phyloP scores from a whole-genome alignment of 768 basidiomycete genomes.

The Collybia sordida region DNA sequence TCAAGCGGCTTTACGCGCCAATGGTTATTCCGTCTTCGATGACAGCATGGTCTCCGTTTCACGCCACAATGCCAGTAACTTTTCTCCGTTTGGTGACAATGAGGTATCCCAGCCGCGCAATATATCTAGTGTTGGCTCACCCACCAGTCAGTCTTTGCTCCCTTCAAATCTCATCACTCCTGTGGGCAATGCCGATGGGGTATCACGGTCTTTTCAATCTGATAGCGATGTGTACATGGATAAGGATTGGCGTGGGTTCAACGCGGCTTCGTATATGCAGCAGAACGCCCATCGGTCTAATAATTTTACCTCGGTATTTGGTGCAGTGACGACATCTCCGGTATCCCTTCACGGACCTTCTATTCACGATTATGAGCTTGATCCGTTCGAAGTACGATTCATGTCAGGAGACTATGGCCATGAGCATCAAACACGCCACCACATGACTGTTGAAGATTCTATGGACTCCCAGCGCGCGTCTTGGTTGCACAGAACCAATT shows the following conservation, averaged over 20 bases:
- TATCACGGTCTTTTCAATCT: slow-evolving; percentile 49
- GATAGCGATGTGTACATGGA: slow-evolving; percentile 53
- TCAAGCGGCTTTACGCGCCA: slow-evolving; percentile 26
- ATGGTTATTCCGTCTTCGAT: slow-evolving; percentile 41
- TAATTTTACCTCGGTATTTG: slow-evolving; percentile 10
- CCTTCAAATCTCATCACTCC: slow-evolving; percentile 57
- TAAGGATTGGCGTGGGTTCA: slow-evolving; percentile 45
- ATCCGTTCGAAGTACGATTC: slow-evolving; percentile 46
- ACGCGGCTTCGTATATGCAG: slow-evolving; percentile 10
- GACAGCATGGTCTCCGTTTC: slow-evolving; percentile 34
- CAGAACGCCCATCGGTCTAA: slow-evolving; percentile 8
- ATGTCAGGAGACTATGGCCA: slow-evolving; percentile 25
- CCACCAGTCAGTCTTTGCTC: slow-evolving; percentile 49
- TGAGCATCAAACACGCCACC: slow-evolving; percentile 10
- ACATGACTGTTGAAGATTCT: slow-evolving; percentile 17
- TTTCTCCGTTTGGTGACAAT: slow-evolving; percentile 56
- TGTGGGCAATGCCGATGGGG: slow-evolving; percentile 39
- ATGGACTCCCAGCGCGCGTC: slow-evolving; percentile 29
- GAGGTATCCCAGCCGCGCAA: slow-evolving; percentile 21
- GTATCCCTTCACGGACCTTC: slow-evolving; percentile 29
- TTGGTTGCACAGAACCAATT: slow-evolving; percentile 29
- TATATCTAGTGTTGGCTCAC: slow-evolving; percentile 31
- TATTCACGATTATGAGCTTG: slow-evolving; percentile 33
- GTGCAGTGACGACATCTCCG: slow-evolving; percentile 38
- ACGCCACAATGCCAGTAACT: slow-evolving; percentile 28